These are phyloP conservation scores for Silene coronaria DNA, from an alignment of 179 eudicot genomes.

Conservation along the genomic window DNA sequence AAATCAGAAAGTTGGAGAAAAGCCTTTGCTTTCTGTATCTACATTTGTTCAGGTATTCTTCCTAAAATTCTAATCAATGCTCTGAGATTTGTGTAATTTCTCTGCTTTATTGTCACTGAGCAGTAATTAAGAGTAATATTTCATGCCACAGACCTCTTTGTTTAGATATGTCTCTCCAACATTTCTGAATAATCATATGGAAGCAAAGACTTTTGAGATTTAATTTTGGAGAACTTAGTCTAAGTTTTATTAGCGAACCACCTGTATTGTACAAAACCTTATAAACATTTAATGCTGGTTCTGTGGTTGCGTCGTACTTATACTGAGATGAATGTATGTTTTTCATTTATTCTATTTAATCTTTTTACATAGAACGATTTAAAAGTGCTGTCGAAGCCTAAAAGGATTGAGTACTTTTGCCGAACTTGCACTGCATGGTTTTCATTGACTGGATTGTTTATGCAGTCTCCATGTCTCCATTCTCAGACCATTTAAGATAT, in stretches of 20 bases:
- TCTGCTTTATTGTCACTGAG: conserved; percentile 2
- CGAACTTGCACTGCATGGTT: neutral
- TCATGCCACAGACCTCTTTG: neutral
- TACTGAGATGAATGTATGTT: neutral
- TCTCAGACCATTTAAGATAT: too few species aligned
- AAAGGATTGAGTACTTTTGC: neutral
- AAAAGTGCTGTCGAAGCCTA: neutral
- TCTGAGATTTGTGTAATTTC: neutral
- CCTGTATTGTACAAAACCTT: neutral
- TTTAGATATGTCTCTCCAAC: neutral
- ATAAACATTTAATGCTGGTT: neutral
- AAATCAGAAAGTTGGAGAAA: conserved; percentile 87
- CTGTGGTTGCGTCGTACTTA: neutral
- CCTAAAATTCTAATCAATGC: neutral
- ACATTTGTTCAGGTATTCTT: conserved; percentile 67
- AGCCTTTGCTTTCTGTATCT: conserved; percentile 81
- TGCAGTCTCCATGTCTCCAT: neutral
- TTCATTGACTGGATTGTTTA: neutral
- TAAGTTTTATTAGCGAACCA: neutral
- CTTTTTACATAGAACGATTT: too few species aligned
- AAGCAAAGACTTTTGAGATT: neutral
- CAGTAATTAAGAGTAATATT: neutral
- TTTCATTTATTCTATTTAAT: too few species aligned
- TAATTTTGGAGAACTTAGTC: neutral
- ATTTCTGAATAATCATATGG: neutral